Evolutionary conservation across 495 filamentous ascomycete genomes (phyloP), one percentile per base, ranked within the genome.

Genomic region (Trichocladium antarcticum): DNA sequence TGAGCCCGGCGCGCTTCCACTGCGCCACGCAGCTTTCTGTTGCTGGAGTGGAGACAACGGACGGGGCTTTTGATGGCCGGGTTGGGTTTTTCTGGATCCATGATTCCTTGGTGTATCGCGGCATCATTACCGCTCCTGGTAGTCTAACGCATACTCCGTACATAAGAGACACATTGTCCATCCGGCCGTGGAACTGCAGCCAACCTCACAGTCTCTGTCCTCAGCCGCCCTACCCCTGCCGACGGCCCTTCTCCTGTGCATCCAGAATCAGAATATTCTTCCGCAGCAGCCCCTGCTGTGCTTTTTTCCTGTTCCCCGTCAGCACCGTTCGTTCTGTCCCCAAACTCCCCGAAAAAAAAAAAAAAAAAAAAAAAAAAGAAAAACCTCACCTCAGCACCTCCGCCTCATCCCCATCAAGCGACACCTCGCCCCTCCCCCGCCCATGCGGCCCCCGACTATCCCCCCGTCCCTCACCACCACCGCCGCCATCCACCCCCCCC

Each of bases 371-470:
- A 40, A 38, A 47, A 21, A 4, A 21, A 34, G 14, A 11, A 16
- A 28, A n/a, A 35, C 60, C 67, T 34, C 46, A 70, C 67, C 66
- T 61, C 43, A 69, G 66, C 29, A 71, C 38, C 48, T 66, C 68
- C 7, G 57, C 60, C 11, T 69, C 69, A 9, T 70, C 55, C 48
- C 56, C 52, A 34, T 58, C 51, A 50, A 63, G 31, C 12, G 41
- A 57, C 1, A 63, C 51, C 44, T 61, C 58, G 0, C 58, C 60
- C 22, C 58, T 43, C 7, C 48, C 46, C 15, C 60, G 15, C 1
- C 60, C 58, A 24, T 61, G 60, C 8, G 34, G 31, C 11, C 19
- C 19, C 17, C 4, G 29, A 8, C 29, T 42, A 3, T 7, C 15
- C 2, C 35, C 9, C 17, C 42, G 4, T 8, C 14, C n/a, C 1